Evolutionary conservation across 805 yeast genomes (phyloP), one percentile per base, ranked within the genome.

Genomic region (Candida xyloterini): DNA sequence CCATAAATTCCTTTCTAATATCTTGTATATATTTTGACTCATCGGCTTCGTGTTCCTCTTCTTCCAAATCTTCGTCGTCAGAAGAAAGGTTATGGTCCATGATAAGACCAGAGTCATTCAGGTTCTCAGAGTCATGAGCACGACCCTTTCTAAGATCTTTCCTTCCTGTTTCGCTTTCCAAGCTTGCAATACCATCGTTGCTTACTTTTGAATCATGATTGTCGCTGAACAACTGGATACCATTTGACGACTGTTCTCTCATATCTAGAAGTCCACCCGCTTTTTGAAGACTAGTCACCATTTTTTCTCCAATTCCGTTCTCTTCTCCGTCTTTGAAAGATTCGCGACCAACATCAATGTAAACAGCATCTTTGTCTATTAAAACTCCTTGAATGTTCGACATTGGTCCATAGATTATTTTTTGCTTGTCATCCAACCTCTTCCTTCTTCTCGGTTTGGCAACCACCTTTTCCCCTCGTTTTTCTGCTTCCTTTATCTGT

Each of bases 341-440:
- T 38, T 57, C 59, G 13, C 40, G 45, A 1, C 88, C 89, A 7
- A 85, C 79, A 53, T 85, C 97, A 44, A 93, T 87, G 55, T 90
- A 93, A 2, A 93, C 99, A 7, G 99, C 96, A 68, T 93, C 99
- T 59, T 84, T 90, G 66, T 93, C 99, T 46, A 93, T 88, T 50
- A 93, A 70, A 26, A 93, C 95, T 61, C 99, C 99, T 42, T 97
- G 97, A n/a, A 93, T 96, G 63, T 93, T 98, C 33, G 97, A 86
- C 99, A 93, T 93, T 35, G 99, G 99, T 0, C 99, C 99, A 62
- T 95, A 93, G 2, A 93, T 88, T 50, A 88, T 78, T 61, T 90
- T 93, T 59, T 88, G 95, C 53, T 83, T 87, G 57, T 93, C 99
- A 50, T 93, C 98, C 38, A 93, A 76, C 57, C 98, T 77, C 60